Evolutionary conservation across 2,329 filamentous ascomycete genomes (phyloP).

Genomic region (Polychaeton citri): DNA sequence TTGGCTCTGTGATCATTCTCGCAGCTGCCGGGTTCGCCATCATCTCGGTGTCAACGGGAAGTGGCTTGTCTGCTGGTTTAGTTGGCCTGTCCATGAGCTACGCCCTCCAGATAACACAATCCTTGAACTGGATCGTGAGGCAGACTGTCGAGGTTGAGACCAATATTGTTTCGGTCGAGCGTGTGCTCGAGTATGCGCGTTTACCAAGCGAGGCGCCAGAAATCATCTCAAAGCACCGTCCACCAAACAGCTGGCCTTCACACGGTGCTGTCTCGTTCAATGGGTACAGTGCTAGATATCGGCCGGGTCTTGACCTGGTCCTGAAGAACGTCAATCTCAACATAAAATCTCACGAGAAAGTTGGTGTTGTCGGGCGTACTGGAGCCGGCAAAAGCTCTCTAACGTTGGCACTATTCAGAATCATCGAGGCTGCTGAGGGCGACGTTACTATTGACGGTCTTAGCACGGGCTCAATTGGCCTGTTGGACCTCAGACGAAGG

Average conservation of each 20-base stretch:
- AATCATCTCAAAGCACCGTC: constrained; percentile 75
- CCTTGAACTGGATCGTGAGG: constrained; percentile 96
- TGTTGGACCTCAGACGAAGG: constrained; percentile 75
- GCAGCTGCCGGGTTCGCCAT: constrained; percentile 72
- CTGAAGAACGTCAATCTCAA: constrained; percentile 83
- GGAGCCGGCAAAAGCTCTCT: constrained; percentile 93
- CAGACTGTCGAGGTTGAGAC: constrained; percentile 99
- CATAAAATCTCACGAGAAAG: constrained; percentile 95
- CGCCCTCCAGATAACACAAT: constrained; percentile 90
- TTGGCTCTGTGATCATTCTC: constrained; percentile 88
- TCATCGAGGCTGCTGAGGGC: constrained; percentile 77
- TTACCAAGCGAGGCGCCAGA: constrained; percentile 90
- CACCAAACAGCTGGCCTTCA: constrained; percentile 81
- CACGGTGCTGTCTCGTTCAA: constrained; percentile 80
- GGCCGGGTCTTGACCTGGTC: constrained; percentile 77
- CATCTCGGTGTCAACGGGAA: constrained; percentile 59
- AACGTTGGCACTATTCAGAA: constrained; percentile 83
- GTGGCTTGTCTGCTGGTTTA: constrained; percentile 52
- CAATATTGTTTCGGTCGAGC: constrained; percentile 98
- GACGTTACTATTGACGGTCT: constrained; percentile 80
- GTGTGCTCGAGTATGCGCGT: constrained; percentile 86
- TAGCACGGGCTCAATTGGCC: constrained; percentile 78
- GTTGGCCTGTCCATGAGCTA: constrained; percentile 96
- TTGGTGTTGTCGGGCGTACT: constrained; percentile 90
- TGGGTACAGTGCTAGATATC: constrained; percentile 89